Evolutionary conservation across 2,329 filamentous ascomycete genomes (phyloP).

Genomic region (Dendrostoma leiphaemia): DNA sequence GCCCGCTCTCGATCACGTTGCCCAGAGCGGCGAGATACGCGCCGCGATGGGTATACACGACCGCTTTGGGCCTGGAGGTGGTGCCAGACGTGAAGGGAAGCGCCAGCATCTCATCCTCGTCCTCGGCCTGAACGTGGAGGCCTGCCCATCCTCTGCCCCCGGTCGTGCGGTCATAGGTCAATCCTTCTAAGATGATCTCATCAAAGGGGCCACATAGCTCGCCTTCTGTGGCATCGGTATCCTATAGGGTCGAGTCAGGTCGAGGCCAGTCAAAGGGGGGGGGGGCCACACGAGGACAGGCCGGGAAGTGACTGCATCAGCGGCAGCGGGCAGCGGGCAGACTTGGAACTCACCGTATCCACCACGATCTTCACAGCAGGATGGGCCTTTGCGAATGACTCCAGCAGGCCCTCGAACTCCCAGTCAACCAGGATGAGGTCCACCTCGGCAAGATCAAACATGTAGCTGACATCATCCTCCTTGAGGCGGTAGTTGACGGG

Average conservation of each 20-base stretch:
- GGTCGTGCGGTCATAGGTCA: conserved; percentile 65
- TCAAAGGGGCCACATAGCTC: conserved; percentile 78
- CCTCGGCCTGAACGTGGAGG: conserved; percentile 64
- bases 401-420: conserved; percentile 73
- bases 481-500: conserved; percentile 66
- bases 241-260: conserved; percentile 41
- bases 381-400: conserved; percentile 59
- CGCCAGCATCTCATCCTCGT: conserved; percentile 81
- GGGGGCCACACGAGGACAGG: neutral
- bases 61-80: conserved; percentile 87
- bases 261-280: neutral
- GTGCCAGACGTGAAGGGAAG: conserved; percentile 94
- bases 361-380: conserved; percentile 69
- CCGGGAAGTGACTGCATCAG: too few species aligned
- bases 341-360: conserved; percentile 61
- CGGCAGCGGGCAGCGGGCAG: too few species aligned
- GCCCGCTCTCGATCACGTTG: conserved; percentile 84
- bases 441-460: conserved; percentile 82
- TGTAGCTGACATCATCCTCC: conserved; percentile 82
- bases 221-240: conserved; percentile 76
- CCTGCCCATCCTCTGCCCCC: conserved; percentile 74
- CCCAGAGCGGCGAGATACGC: conserved; percentile 72
- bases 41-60: conserved; percentile 86
- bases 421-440: conserved; percentile 84
- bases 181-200: conserved; percentile 76